Evolutionary conservation across 2,329 filamentous ascomycete species (phyloP), one percentile per base, ranked within the genome.

Genomic region (Diaporthe longicolla): DNA sequence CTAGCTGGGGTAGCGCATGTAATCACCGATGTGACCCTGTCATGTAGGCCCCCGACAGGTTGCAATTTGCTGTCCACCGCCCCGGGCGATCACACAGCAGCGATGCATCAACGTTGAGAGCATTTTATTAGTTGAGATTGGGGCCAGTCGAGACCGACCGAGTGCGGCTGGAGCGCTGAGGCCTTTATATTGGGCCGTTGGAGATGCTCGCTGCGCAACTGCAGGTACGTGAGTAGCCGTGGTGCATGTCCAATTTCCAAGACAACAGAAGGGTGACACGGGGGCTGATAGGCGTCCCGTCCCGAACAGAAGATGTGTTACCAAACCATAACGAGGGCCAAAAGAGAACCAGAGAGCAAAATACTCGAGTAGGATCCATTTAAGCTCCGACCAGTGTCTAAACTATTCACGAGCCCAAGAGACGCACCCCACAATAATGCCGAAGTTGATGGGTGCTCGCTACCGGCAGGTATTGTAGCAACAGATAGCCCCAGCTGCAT

Each of bases 11-110:
- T 54, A 48, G 48, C 48, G 48, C 63, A 54, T 68, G 63, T 68
- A 68, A 68, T 68, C 63, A 68, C 63, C 63, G 63, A 68, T 54
- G 63, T 68, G 63, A 68, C 63, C 32, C 32, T 68, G 45, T 48
- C 45, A 66, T 37, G 63, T 52, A 66, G 63, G 63, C 43, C n/a
- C 29, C 45, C 32, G 61, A 52, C 63, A 37, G 45, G 52, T 19
- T 66, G 63, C 63, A 52, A 52, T 66, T 37, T 66, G 21, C 61
- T 50, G 45, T 52, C 63, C 29, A 52, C 63, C 63, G 63, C 63
- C 63, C 32, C 63, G 63, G 63, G 48, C 63, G 32, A 29, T 37
- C n/a, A 54, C 52, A 40, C 63, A 40, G 48, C 45, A 68, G n/a
- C 48, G 32, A 9, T 29, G 48, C 63, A 40, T 40, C 48, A 68